Conservation (phyloP, 2,329 filamentous ascomycete genomes). For the Colletotrichum siamense region DNA sequence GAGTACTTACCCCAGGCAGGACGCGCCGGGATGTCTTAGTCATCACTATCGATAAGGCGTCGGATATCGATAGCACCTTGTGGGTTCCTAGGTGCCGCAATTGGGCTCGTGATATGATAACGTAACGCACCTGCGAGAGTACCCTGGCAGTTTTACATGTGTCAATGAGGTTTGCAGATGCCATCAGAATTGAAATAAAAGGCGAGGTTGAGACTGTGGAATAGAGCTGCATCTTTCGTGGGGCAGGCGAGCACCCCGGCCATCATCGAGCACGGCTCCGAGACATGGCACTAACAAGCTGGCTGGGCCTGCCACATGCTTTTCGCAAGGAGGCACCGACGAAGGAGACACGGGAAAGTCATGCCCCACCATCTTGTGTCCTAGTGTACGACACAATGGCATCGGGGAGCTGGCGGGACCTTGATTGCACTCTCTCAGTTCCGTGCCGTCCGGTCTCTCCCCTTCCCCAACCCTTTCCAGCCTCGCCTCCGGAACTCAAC, state of each 20-base stretch:
- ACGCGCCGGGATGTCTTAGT: conserved; percentile 4
- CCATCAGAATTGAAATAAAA: neutral
- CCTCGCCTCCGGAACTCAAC: neutral
- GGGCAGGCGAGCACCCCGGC: neutral
- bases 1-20: neutral
- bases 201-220: neutral
- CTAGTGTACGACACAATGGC: neutral
- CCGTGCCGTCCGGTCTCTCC: neutral
- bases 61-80: conserved; percentile 6
- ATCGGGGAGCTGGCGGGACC: neutral
- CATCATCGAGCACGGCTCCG: neutral
- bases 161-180: neutral
- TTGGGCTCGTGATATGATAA: neutral
- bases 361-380: neutral
- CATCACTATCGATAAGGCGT: neutral
- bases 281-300: neutral
- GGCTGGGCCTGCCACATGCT: conserved; percentile 9
- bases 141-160: neutral
- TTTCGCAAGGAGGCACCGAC: neutral
- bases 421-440: neutral
- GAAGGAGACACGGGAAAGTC: neutral
- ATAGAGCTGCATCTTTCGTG: neutral
- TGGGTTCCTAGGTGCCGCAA: neutral
- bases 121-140: neutral
- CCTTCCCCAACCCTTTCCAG: conserved; percentile 1